Evolutionary conservation across 768 basidiomycete species (phyloP), one percentile per base, ranked within the genome.

Genomic region (Lactarius hatsudake): DNA sequence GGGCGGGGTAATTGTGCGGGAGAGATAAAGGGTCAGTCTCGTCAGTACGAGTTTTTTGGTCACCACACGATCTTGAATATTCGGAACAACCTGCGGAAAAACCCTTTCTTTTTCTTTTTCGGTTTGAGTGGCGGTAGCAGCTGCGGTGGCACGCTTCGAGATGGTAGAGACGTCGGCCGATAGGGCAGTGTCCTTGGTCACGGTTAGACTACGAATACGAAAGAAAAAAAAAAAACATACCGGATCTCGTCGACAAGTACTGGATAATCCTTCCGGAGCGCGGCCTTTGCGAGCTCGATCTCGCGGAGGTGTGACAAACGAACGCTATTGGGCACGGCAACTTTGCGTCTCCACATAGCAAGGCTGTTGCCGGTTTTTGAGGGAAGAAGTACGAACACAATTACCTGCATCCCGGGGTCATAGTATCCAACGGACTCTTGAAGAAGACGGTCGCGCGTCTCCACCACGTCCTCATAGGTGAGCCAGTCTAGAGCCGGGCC

Each of bases 351-450:
- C 71, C 71, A 71, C 68, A 71, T 71, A 12, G 71, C 71, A 40
- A 70, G 65, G 57, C 71, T 71, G 40, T 71, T 71, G n/a, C 71
- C 69, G n/a, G 48, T 70, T 63, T 67, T 70, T 43, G 71, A 71
- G 17, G 71, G 71, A 42, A 71, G 71, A 54, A 71, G 59, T 28
- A 71, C 69, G 54, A 71, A 71, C 18, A 71, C 71, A 10, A 64
- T 38, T 17, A 62, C 65, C 40, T 70, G 65, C 63, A 38, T 59
- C 28, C 40, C 63, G 5, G 71, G 71, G 54, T 71, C 71, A 60
- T 71, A 71, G 63, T 57, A 70, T 38, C 71, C 71, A 36, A 71
- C 62, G 23, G 69, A 67, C 45, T 71, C 71, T 63, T 71, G 71
- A 9, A 71, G 58, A 20, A 70, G 61, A 56, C 64, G 64, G n/a